Conservation (phyloP, 192 early-diverging fungal genomes). For the Chytriomyces sp. region DNA sequence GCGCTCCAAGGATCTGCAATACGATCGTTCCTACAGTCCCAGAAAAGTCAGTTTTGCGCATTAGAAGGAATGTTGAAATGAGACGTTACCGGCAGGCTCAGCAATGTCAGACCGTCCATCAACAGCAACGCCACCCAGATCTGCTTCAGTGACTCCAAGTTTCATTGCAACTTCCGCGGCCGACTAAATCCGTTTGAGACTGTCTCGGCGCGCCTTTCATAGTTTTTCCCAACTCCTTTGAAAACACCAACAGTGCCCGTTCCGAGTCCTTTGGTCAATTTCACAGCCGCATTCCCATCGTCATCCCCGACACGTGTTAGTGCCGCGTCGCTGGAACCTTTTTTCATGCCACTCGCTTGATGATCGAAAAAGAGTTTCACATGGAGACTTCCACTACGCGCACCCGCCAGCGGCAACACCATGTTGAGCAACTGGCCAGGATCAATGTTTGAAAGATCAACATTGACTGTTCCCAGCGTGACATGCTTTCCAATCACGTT, state of each 20-base stretch:
- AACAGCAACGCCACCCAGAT: neutral
- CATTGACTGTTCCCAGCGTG: conserved; percentile 49
- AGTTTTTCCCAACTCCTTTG: conserved; percentile 27
- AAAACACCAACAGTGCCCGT: conserved; percentile 23
- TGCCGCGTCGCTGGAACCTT: conserved; percentile 7
- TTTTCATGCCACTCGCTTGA: conserved; percentile 17
- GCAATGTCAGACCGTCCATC: neutral
- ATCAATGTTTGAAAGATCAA: conserved; percentile 45
- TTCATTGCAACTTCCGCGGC: conserved; percentile 48
- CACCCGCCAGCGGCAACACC: conserved; percentile 31
- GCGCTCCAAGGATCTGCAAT: conserved; percentile 55
- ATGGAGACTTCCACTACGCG: conserved; percentile 23
- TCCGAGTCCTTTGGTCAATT: conserved; percentile 39
- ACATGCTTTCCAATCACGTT: conserved; percentile 82
- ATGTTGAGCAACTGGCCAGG: conserved; percentile 28
- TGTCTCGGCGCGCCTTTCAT: conserved; percentile 20
- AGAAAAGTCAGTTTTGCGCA: too few relatives aligned
- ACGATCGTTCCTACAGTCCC: too few relatives aligned
- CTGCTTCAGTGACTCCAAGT: neutral
- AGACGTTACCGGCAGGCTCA: neutral
- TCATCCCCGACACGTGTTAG: conserved; percentile 9
- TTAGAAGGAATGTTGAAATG: neutral
- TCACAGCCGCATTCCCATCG: conserved; percentile 37
- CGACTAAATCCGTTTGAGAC: conserved; percentile 35
- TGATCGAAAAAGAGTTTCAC: conserved; percentile 50